Evolutionary conservation across 2,329 filamentous ascomycete genomes (phyloP).

Genomic region (Fusarium sambucinum): DNA sequence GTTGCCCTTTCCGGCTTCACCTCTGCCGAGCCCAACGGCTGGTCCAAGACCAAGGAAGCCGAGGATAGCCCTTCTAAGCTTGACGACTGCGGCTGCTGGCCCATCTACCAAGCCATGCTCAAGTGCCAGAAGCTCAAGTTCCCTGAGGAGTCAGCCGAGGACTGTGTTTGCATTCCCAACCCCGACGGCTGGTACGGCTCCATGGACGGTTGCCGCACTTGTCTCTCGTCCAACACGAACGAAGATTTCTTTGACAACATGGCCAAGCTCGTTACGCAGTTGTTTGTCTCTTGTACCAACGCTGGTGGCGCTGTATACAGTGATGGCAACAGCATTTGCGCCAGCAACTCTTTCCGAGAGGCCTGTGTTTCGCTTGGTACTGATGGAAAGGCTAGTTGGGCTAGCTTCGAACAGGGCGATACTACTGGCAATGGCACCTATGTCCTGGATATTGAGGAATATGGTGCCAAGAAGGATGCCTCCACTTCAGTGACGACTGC

Average conservation of each 20-base stretch:
- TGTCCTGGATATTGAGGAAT: slow-evolving; percentile 28
- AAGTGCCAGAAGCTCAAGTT: slow-evolving; percentile 37
- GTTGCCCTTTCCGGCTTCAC: slow-evolving; percentile 20
- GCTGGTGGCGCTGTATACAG: slow-evolving; percentile 34
- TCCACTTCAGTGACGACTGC: slow-evolving; percentile 20
- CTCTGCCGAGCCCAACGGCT: slow-evolving; percentile 35
- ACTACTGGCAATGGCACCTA: slow-evolving; percentile 22
- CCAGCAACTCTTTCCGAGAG: slow-evolving; percentile 32
- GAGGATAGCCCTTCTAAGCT: slow-evolving; percentile 38
- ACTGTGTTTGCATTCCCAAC: slow-evolving; percentile 37
- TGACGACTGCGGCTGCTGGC: slow-evolving; percentile 42
- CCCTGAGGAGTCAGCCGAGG: slow-evolving; percentile 15
- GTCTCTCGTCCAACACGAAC: slow-evolving; percentile 23
- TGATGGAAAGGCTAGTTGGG: slow-evolving; percentile 26
- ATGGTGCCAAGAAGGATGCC: slow-evolving; percentile 10
- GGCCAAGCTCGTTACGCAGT: slow-evolving; percentile 33
- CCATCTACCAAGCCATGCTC: slow-evolving; percentile 40
- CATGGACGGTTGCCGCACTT: slow-evolving; percentile 41
- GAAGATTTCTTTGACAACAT: slow-evolving; percentile 39
- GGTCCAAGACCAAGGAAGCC: slow-evolving; percentile 35
- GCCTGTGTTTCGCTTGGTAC: slow-evolving; percentile 32
- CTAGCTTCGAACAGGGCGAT: slow-evolving; percentile 21
- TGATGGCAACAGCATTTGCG: slow-evolving; percentile 33
- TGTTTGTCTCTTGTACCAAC: slow-evolving; percentile 42
- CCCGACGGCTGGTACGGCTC: slow-evolving; percentile 40